phyloP scores from a whole-genome alignment of 805 yeast species.

The Candida fluviatilis region DNA sequence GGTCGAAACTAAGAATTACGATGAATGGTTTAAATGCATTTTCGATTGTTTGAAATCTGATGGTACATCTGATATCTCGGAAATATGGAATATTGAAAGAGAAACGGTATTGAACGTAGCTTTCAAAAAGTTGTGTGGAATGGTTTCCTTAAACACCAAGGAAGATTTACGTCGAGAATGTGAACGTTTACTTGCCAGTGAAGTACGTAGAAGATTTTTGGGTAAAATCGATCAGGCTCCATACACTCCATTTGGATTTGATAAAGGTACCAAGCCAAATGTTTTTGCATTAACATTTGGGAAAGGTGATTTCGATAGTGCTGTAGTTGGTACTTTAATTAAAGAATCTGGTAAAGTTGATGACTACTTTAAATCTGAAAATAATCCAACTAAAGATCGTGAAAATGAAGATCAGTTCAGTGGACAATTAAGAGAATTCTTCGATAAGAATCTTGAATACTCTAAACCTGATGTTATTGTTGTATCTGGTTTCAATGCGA shows the following conservation, averaged over 20 bases:
- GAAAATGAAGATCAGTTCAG: slow-evolving; percentile 43
- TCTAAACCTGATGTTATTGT: slow-evolving; percentile 82
- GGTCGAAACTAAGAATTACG: slow-evolving; percentile 47
- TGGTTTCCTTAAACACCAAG: slow-evolving; percentile 70
- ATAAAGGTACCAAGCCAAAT: slow-evolving; percentile 78
- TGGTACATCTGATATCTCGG: slow-evolving; percentile 70
- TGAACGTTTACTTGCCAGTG: slow-evolving; percentile 62
- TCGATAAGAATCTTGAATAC: slow-evolving; percentile 52
- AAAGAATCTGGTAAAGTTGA: slow-evolving; percentile 78
- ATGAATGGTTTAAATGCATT: slow-evolving; percentile 38
- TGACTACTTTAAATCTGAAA: slow-evolving; percentile 74
- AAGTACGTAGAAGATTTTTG: slow-evolving; percentile 66
- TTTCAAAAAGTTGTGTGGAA: slow-evolving; percentile 59
- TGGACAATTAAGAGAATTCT: slow-evolving; percentile 64
- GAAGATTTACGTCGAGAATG: slow-evolving; percentile 78
- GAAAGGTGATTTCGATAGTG: slow-evolving; percentile 79
- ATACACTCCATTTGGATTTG: slow-evolving; percentile 72
- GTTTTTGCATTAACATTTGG: slow-evolving; percentile 83
- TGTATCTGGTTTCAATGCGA: slow-evolving; percentile 81
- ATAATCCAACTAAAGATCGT: slow-evolving; percentile 51
- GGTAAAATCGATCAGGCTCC: slow-evolving; percentile 90
- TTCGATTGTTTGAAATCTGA: slow-evolving; percentile 62
- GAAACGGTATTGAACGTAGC: slow-evolving; percentile 63
- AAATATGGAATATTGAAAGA: slow-evolving; percentile 78
- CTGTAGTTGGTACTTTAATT: slow-evolving; percentile 75